phyloP scores from a whole-genome alignment of 1,284 basidiomycete species.

The Takashimella koratensis region DNA sequence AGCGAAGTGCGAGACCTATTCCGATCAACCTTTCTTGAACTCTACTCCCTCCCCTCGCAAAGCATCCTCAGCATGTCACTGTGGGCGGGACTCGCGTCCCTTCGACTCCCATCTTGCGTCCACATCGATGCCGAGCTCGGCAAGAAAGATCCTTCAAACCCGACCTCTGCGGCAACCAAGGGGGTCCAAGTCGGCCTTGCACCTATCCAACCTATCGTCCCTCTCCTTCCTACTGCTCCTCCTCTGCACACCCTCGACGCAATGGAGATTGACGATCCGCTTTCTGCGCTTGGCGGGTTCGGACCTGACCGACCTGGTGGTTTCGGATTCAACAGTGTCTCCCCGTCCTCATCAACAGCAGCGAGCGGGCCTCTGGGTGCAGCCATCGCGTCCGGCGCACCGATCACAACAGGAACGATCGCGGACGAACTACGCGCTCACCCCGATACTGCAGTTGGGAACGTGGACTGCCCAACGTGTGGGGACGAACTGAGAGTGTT shows the following conservation, averaged over 20 bases:
- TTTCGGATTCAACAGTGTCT: conserved; percentile 7
- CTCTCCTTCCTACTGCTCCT: conserved; percentile 32
- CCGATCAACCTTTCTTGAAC: conserved; percentile 73
- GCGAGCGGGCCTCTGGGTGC: conserved; percentile 5
- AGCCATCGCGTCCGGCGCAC: conserved; percentile 1
- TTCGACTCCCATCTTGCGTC: conserved; percentile 74
- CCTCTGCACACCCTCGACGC: conserved; percentile 34
- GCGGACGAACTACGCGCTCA: conserved; percentile 22
- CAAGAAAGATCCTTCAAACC: conserved; percentile 16
- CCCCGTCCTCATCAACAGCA: background rate
- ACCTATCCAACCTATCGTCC: conserved; percentile 11
- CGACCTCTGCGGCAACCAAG: conserved; percentile 1
- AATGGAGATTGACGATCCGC: background rate
- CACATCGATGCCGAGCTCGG: conserved; percentile 45
- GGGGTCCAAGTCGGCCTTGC: background rate
- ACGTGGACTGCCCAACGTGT: conserved; percentile 89
- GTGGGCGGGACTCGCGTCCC: conserved; percentile 79
- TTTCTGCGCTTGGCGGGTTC: background rate
- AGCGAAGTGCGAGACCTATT: conserved; percentile 66
- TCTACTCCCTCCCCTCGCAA: conserved; percentile 80
- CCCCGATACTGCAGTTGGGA: conserved; percentile 55
- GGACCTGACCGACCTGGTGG: background rate
- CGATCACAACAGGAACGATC: background rate
- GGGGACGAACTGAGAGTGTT: conserved; percentile 69
- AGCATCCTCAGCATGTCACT: conserved; percentile 80